Evolutionary conservation across 2,329 filamentous ascomycete species (phyloP).

Genomic region (Ophiostoma piceae): DNA sequence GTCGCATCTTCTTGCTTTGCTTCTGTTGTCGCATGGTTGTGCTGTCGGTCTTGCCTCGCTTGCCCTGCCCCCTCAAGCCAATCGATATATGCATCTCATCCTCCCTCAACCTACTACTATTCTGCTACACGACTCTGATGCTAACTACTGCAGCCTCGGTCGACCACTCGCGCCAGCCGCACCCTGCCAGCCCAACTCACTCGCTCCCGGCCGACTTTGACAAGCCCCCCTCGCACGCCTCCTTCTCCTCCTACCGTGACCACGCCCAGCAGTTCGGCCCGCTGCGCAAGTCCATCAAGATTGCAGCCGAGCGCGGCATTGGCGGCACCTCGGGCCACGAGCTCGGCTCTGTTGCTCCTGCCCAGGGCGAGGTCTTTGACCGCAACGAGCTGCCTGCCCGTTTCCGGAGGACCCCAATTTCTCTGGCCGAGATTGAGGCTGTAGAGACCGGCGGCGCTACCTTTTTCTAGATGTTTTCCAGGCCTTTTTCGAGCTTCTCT

Average conservation of each 20-base stretch:
- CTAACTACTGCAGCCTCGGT: constrained; percentile 49
- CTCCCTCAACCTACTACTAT: not conserved
- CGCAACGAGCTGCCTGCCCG: constrained; percentile 77
- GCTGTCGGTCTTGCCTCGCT: not conserved
- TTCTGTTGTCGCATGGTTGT: not conserved
- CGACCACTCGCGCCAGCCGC: constrained; percentile 67
- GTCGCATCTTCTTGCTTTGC: no score
- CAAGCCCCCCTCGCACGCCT: constrained; percentile 44
- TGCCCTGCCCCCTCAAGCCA: no score
- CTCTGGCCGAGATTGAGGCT: constrained; percentile 83
- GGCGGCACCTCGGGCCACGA: constrained; percentile 62
- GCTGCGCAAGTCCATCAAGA: constrained; percentile 54
- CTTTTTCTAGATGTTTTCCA: constrained; percentile 33
- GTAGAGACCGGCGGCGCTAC: constrained; percentile 86
- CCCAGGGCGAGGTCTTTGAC: constrained; percentile 77
- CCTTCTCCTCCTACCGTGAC: constrained; percentile 72
- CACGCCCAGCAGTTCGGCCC: constrained; percentile 74
- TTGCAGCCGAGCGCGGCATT: constrained; percentile 37
- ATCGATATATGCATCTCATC: not conserved
- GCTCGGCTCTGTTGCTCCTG: constrained; percentile 67
- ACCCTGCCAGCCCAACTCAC: constrained; percentile 64
- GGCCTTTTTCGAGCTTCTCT: not conserved
- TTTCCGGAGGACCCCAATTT: constrained; percentile 72
- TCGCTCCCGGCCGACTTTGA: constrained; percentile 54
- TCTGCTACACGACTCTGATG: not conserved